A percentile compares a stretch with the other conserved stretches of the same genome.
phyloP scores from a whole-genome alignment of 768 basidiomycete species.

The Hygrophoropsis aurantiaca region DNA sequence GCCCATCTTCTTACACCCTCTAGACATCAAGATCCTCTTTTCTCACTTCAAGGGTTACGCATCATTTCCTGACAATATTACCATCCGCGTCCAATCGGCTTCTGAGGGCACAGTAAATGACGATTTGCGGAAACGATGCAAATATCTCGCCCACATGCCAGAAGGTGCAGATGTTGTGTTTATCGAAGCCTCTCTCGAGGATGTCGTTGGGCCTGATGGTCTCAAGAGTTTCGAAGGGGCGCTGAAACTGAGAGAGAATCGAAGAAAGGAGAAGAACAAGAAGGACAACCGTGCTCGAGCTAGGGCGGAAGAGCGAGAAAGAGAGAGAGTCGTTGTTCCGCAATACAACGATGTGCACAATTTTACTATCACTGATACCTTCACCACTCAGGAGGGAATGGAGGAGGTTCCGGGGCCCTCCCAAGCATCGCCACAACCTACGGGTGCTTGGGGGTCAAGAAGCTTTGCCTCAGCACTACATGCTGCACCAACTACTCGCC shows the following conservation, averaged over 20 bases:
- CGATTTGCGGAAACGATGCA: constrained; percentile 91
- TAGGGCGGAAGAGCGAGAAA: constrained; percentile 74
- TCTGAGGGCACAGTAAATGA: constrained; percentile 85
- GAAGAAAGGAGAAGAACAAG: constrained; percentile 77
- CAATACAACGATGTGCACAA: constrained; percentile 9
- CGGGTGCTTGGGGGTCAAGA: constrained; percentile 75
- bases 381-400: constrained; percentile 8
- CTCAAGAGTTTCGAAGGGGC: constrained; percentile 83
- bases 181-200: constrained; percentile 80
- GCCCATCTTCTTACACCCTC: constrained; percentile 90
- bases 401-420: constrained; percentile 12
- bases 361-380: constrained; percentile 4
- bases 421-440: constrained; percentile 11
- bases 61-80: constrained; percentile 81
- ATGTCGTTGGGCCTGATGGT: constrained; percentile 73
- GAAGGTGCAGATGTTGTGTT: constrained; percentile 93
- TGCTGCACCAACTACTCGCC: constrained; percentile 36
- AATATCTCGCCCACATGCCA: constrained; percentile 91
- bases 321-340: constrained; percentile 48
- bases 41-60: constrained; percentile 80
- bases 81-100: constrained; percentile 74
- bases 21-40: constrained; percentile 92
- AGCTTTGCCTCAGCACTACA: constrained; percentile 83
- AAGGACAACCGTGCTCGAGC: constrained; percentile 85
- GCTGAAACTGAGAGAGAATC: constrained; percentile 68